Evolutionary conservation across 2,329 filamentous ascomycete species (phyloP).

Genomic region (Gnomoniopsis sp.): DNA sequence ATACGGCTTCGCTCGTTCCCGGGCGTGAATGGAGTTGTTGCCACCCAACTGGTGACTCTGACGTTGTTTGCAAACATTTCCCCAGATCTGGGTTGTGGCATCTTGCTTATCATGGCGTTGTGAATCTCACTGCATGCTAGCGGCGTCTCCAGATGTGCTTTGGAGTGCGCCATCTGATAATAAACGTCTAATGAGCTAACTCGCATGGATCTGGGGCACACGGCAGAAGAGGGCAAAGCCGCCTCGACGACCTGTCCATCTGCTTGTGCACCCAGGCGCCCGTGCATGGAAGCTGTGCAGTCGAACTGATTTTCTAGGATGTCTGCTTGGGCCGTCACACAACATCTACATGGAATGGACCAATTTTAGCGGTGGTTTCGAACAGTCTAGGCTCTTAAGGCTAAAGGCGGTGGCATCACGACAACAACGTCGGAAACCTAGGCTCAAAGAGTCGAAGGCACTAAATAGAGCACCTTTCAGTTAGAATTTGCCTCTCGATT

Average conservation of each 20-base stretch:
- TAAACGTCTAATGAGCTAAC: not conserved
- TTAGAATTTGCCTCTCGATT: too few species aligned
- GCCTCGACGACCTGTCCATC: not conserved
- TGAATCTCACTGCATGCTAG: not conserved
- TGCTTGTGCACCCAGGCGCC: conserved; percentile 4
- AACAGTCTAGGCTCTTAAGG: not conserved
- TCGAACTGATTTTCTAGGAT: not conserved
- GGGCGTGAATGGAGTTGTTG: conserved; percentile 5
- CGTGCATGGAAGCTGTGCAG: conserved; percentile 5
- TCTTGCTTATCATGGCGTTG: not conserved
- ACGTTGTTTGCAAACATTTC: too few species aligned
- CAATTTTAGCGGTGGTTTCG: not conserved
- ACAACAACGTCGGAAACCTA: too few species aligned
- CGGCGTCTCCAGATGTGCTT: conserved; percentile 2
- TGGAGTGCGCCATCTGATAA: conserved; percentile 9
- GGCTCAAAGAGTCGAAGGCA: too few species aligned
- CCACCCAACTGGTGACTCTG: conserved; percentile 9
- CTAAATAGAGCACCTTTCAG: too few species aligned
- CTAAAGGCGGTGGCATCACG: too few species aligned
- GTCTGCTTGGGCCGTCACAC: not conserved
- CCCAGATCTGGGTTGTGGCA: not conserved
- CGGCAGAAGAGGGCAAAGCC: not conserved
- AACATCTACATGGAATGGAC: not conserved
- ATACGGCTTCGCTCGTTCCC: too few species aligned
- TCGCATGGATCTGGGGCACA: conserved; percentile 4